Evolutionary conservation across 768 basidiomycete genomes (phyloP), one percentile per base, ranked within the genome.

Genomic region (Suillus weaverae): DNA sequence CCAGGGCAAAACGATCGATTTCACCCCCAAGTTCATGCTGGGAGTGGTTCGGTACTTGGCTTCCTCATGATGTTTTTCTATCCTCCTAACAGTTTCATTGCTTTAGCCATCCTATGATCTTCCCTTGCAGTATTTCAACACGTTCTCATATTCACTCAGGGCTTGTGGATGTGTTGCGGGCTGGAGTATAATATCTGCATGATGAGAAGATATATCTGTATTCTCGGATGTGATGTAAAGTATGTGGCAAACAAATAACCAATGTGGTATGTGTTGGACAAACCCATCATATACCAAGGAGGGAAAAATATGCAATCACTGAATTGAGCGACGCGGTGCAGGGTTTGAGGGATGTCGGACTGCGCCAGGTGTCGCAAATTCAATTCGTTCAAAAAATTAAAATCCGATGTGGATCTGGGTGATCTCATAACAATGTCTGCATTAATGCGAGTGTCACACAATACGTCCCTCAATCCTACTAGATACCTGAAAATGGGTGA

Each of bases 1-100:
- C 8, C 48, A 62, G n/a, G 64, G 64, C 36, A 41, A 61, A 18
- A 39, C 43, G 39, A 65, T 65, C 20, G 39, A 65, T 11, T 48
- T 65, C 9, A 51, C 36, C 10, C 64, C 64, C 16, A 8, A 54
- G 30, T 53, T 61, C 22, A 53, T 30, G 5, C 4, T 2, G 7
- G 64, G 64, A 54, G 9, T 26, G 39, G 36, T 5, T 6, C 14
- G 13, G 32, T 56, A 30, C 62, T 61, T 50, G 5, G 59, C 35
- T 22, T 43, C 22, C n/a, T 8, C 35, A 36, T 36, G 35, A 35
- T 35, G 1, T 10, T n/a, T 44, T 44, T 10, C 14, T 41, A 46
- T 30, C 20, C 26, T 38, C 32, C 60, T 10, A 13, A 44, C 20
- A 48, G 13, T 16, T 43, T 5, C 16, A 6, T n/a, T 6, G 5